Base-by-base conservation (phyloP, 2,329 filamentous ascomycete genomes). In the Aspergillus puulaauensis region DNA sequence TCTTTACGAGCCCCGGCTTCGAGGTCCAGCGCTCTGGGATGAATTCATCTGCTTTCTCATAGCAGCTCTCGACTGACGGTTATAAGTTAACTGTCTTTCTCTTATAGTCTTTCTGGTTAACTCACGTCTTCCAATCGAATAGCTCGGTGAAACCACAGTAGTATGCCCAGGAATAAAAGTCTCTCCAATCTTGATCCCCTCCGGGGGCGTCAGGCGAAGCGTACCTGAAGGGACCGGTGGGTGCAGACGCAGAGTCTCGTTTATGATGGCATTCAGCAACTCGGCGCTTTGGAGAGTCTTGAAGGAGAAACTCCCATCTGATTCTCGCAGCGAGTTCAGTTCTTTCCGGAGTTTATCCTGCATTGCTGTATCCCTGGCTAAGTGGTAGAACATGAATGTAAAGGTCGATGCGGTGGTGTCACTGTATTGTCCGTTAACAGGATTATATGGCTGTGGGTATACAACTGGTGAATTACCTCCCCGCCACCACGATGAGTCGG, bases 321-420 rank as follows among this genome's bases (percentile, higher is more conserved):
- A 17, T 40, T 40, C 37, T 7, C 17, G 37, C 6, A 17, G 17
- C 1, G 17, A 15, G 37, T 8, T 17, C 6, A 44, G 41, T 21
- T 56, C 54, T 3, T 14, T 14, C 6, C 47, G 46, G 17, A 56
- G 24, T 15, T 39, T 51, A 3, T 39, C 27, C 12, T 45, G 11
- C 15, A 33, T 24, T 19, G 24, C 8, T n/a, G 47, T 39, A 14
- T 56, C 39, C 14, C 35, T 35, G 17, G 54, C 54, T n/a, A 56
- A 15, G 17, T 51, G 47, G 47, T 45, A 51, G 35, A 56, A 51
- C 15, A 56, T 47, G 48, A 56, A 56, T 1, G 54, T 56, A 6
- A 56, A 19, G 12, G 54, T 51, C 8, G 54, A 24, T n/a, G 54
- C 54, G 11, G 54, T 56, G 12, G 54, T 56, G 47, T 56, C 54